Percentiles rank a stretch among this genome's conserved stretches.
Conservation (phyloP, 1,139 yeast genomes). For the Magnusiomyces ingens region DNA sequence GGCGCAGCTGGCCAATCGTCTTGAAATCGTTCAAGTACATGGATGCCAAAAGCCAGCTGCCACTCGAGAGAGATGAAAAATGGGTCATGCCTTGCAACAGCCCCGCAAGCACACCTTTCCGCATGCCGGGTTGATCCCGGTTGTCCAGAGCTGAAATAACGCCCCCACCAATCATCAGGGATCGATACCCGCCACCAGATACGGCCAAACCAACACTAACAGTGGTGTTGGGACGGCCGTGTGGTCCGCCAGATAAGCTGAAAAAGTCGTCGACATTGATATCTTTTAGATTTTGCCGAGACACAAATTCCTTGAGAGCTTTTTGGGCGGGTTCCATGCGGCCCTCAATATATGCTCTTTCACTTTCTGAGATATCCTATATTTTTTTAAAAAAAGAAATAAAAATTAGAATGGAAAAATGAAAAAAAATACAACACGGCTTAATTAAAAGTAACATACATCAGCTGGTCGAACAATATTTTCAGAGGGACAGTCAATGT, state of each 20-base stretch:
- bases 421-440: too few relatives aligned
- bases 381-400: not conserved
- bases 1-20: slow-evolving; percentile 49
- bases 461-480: slow-evolving; percentile 24
- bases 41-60: slow-evolving; percentile 80
- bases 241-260: slow-evolving; percentile 27
- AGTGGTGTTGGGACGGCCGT: slow-evolving; percentile 18
- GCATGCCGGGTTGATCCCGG: slow-evolving; percentile 40
- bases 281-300: slow-evolving; percentile 51
- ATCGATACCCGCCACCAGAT: slow-evolving; percentile 81
- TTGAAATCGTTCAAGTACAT: slow-evolving; percentile 76
- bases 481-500: slow-evolving; percentile 23
- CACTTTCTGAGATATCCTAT: slow-evolving; percentile 19
- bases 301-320: slow-evolving; percentile 50
- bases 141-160: slow-evolving; percentile 64
- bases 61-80: slow-evolving; percentile 73
- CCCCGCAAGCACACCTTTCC: slow-evolving; percentile 51
- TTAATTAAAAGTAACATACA: not conserved
- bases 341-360: slow-evolving; percentile 20
- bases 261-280: slow-evolving; percentile 46
- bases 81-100: slow-evolving; percentile 67
- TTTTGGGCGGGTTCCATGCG: slow-evolving; percentile 49
- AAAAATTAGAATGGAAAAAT: not conserved
- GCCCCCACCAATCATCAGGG: slow-evolving; percentile 78
- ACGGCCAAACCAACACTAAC: slow-evolving; percentile 55